A percentile compares a stretch with the other conserved stretches of the same genome.
Conservation (phyloP, 2,329 filamentous ascomycete species). For the Penicillium capsulatum region DNA sequence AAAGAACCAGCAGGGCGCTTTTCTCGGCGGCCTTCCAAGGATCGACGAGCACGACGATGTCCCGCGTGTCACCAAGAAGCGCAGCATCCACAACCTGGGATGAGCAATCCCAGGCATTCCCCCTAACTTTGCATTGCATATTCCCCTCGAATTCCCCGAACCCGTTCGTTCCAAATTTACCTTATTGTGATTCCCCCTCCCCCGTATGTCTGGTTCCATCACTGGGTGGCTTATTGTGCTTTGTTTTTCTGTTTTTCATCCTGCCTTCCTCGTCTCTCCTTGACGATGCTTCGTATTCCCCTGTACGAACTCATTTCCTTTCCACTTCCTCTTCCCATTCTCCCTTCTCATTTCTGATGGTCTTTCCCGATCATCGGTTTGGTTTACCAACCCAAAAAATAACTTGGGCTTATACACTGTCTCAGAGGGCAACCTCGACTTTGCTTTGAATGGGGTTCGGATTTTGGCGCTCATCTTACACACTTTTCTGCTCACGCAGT, state of each 20-base stretch:
- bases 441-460: constrained; percentile 17
- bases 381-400: constrained; percentile 9
- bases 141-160: constrained; percentile 2
- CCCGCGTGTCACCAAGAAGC: constrained; percentile 43
- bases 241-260: constrained; percentile 1
- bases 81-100: constrained; percentile 44
- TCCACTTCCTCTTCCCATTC: background rate
- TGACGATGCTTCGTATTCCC: background rate
- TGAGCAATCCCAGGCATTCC: constrained; percentile 15
- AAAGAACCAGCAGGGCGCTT: constrained; percentile 40
- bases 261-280: background rate
- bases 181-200: constrained; percentile 8
- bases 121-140: constrained; percentile 1
- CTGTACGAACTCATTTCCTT: constrained; percentile 2
- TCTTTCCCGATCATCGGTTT: background rate
- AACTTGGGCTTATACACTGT: constrained; percentile 13
- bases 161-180: background rate
- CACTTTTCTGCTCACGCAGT: constrained; percentile 5
- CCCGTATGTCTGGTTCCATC: constrained; percentile 1
- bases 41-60: constrained; percentile 43
- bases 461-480: constrained; percentile 10
- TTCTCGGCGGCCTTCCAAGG: constrained; percentile 43
- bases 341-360: constrained; percentile 1
- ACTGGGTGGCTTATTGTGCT: constrained; percentile 1
- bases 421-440: constrained; percentile 24